Base-by-base conservation (phyloP, 305 asterid genomes). In the Fraxinus xanthoxyloides region DNA sequence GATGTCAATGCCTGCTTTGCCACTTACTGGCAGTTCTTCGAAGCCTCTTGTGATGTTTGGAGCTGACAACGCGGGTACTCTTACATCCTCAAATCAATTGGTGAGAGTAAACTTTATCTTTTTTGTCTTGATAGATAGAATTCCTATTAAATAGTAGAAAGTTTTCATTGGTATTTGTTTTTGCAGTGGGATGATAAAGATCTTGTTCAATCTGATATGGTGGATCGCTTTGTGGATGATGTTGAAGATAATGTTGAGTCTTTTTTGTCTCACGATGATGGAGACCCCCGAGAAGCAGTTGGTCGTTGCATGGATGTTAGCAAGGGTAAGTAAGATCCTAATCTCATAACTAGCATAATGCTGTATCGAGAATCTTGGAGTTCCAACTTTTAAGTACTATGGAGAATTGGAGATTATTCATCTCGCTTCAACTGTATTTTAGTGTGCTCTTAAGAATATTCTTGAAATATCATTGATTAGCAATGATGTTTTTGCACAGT, bases 241-340 rank as follows among this genome's bases (percentile, higher is more conserved):
- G 98, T 93, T 82, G 99, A 97, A 84, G 98, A 94, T 85, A 91
- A 94, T 76, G 97, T 96, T n/a, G 99, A 96, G 84, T 94, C 98
- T 19, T 97, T 94, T 89, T 89, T 97, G 43, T 91, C 97, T n/a
- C 97, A 91, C 65, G 98, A 96, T 80, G 98, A 94, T 82, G 92
- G 97, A 34, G 98, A 97, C 82, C 97, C 97, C 8, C 88, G 98
- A 54, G 98, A 94, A 83, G 82, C 93, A 24, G 98, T 87, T 83
- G 97, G 95, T 31, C 97, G 95, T 32, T 87, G 97, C 76, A 97
- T 94, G 97, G 98, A 96, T 85, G 92, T 91, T 9, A 87, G 97
- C 91, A 96, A 96, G 89, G 97, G 99, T 91, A 83, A 81, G 80
- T 78, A 48, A 38, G 30, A 78, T 74, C 73, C 7, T 34, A 23